Evolutionary conservation across 441 rosid genomes (phyloP).

Genomic region (Pelargonium fulgidum): DNA sequence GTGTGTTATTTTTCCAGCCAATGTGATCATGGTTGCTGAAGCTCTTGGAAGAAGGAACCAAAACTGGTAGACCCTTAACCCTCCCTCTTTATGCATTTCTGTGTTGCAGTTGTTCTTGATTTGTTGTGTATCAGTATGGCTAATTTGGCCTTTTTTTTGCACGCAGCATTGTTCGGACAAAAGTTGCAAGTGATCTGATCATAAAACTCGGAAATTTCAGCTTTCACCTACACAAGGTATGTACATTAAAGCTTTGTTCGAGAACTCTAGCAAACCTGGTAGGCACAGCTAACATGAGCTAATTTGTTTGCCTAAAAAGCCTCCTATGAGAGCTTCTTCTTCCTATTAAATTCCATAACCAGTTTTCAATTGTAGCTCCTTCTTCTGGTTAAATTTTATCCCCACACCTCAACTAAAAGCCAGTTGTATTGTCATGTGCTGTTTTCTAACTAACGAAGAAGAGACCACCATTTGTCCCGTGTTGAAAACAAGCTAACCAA

Average conservation of each 20-base stretch:
- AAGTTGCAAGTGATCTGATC: constrained; percentile 37
- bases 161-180: constrained; percentile 39
- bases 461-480: too few relatives aligned
- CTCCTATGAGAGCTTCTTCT: too few relatives aligned
- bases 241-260: not conserved
- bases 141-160: not conserved
- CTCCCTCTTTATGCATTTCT: not conserved
- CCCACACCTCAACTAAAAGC: too few relatives aligned
- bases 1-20: constrained; percentile 28
- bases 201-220: constrained; percentile 38
- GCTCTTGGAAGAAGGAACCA: constrained; percentile 37
- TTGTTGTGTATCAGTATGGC: not conserved
- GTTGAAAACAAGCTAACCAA: too few relatives aligned
- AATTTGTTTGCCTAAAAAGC: too few relatives aligned
- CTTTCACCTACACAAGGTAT: constrained; percentile 57
- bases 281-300: too few relatives aligned
- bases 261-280: too few relatives aligned
- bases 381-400: too few relatives aligned
- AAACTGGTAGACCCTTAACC: constrained; percentile 27
- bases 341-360: too few relatives aligned
- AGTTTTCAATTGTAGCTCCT: too few relatives aligned
- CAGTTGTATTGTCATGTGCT: too few relatives aligned
- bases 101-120: not conserved
- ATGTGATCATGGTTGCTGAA: constrained; percentile 28
- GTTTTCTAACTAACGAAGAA: too few relatives aligned